Evolutionary conservation across 352 stramenopile genomes (phyloP), one percentile per base, ranked within the genome.

Genomic region (Peronospora destructor): DNA sequence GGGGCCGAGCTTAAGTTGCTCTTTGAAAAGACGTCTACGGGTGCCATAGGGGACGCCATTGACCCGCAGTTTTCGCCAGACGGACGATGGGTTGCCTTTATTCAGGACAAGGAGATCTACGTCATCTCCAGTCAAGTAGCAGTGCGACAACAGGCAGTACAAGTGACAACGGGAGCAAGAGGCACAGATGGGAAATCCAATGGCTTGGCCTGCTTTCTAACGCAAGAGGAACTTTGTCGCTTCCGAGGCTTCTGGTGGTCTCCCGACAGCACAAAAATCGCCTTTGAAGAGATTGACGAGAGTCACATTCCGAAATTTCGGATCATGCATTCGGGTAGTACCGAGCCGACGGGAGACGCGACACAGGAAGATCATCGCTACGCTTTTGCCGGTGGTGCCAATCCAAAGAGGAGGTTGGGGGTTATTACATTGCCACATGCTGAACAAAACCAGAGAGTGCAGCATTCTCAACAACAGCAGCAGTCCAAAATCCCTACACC

Each of bases 161-260:
- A 92, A 50, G 59, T 96, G 53, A 94, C 82, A 2, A 73, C 59
- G 1, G 87, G 86, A 13, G 90, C 85, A 14, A 62, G 84, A 45
- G 73, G 64, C 38, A 45, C 76, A 19, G 67, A 70, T 6, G 84
- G 85, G 21, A 79, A 85, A 37, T 95, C 79, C 19, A 92, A 98
- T 67, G 95, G 95, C 2, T 56, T 98, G 10, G 95, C 95, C n/a
- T 97, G 97, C 68, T 99, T 98, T 68, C 60, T 98, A 8, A 97
- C 95, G 6, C 92, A 98, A 59, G 96, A 98, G 69, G 95, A 98
- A 69, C 94, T 99, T 61, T 94, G 95, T 60, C 85, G 94, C 25
- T 98, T 97, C 72, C 68, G 85, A 34, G 95, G 95, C 38, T 98
- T 97, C 72, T 99, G 95, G 95, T 98, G 91, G 89, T 87, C 84